phyloP scores from a whole-genome alignment of 495 filamentous ascomycete species.

The Saxophila tyrrhenica region DNA sequence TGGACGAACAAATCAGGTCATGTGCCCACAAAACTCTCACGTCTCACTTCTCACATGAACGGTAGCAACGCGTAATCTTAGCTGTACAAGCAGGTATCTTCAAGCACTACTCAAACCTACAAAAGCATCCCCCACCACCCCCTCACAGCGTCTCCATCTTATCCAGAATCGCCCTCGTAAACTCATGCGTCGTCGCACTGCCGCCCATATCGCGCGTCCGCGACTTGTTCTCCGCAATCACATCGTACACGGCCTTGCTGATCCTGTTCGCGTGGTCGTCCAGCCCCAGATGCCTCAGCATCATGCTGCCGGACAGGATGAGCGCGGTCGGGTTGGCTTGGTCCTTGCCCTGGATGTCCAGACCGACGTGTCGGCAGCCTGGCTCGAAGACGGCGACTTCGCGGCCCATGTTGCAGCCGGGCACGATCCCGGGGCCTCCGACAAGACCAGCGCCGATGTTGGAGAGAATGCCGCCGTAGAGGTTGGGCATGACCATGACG shows the following conservation, averaged over 20 bases:
- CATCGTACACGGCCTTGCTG: conserved; percentile 92
- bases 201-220: conserved; percentile 95
- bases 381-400: conserved; percentile 98
- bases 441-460: conserved; percentile 99
- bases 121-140: not conserved
- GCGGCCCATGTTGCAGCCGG: conserved; percentile 98
- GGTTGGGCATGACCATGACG: conserved; percentile 99
- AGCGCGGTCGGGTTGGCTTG: conserved; percentile 97
- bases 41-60: too few species aligned
- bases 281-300: conserved; percentile 87
- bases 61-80: too few species aligned
- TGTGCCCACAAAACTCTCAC: too few species aligned
- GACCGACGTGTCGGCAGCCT: conserved; percentile 94
- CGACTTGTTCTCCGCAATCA: conserved; percentile 78
- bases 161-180: conserved; percentile 82
- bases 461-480: conserved; percentile 97
- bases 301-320: conserved; percentile 89
- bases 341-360: conserved; percentile 98
- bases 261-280: conserved; percentile 97
- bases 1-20: too few species aligned
- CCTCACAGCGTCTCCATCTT: conserved; percentile 62
- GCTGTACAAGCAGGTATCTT: not conserved
- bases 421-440: conserved; percentile 91
- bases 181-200: conserved; percentile 76
- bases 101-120: not conserved